Evolutionary conservation across 2,329 filamentous ascomycete genomes (phyloP).

Genomic region (Pseudocercospora eumusae): DNA sequence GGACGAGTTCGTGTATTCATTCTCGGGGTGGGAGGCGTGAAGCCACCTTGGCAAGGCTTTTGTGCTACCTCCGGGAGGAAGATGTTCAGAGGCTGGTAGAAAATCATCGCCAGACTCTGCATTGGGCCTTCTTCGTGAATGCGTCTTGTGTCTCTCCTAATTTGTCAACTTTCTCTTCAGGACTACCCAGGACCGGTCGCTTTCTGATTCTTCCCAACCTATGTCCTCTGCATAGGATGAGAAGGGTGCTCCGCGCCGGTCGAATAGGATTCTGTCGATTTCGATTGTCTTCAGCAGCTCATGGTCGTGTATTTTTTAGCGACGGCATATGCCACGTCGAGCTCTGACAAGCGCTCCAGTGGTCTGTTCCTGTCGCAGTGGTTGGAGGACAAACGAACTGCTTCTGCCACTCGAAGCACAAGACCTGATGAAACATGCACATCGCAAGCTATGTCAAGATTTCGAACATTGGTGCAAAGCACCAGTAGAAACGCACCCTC

Average conservation of each 20-base stretch:
- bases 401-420: neutral
- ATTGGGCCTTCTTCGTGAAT: no score
- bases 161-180: neutral
- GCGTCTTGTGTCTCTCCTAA: no score
- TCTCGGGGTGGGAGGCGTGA: no score
- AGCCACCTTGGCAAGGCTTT: neutral
- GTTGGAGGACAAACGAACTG: neutral
- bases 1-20: no score
- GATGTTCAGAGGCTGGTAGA: no score
- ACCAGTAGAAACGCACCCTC: neutral
- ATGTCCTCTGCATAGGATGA: neutral
- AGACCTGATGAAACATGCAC: neutral
- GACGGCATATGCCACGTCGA: neutral
- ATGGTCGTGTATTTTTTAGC: neutral
- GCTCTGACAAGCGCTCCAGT: neutral
- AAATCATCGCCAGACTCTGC: no score
- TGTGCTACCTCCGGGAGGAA: neutral
- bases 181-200: neutral
- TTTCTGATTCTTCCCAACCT: constrained; percentile 7
- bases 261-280: no score
- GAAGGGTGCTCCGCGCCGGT: neutral
- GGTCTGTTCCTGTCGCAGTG: neutral
- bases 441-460: neutral
- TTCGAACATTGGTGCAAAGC: neutral
- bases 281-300: neutral